These are phyloP conservation scores for Fomitopsis palustris DNA, from an alignment of 1,284 basidiomycete genomes.

Conservation along the genomic window DNA sequence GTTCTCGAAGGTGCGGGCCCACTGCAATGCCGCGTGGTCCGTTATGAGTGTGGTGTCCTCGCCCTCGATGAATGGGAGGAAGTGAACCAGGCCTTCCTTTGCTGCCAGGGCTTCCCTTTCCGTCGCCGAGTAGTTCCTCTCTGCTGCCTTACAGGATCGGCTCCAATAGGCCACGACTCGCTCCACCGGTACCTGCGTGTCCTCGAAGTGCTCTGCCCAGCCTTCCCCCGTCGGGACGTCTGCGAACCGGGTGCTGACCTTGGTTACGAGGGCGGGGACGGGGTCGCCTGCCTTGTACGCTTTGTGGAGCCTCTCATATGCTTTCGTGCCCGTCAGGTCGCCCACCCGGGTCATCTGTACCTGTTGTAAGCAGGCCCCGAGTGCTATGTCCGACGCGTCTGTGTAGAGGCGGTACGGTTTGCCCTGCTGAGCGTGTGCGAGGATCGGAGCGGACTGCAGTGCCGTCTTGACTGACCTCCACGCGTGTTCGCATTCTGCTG, in stretches of 20 bases:
- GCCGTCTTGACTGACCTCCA: conserved; percentile 14
- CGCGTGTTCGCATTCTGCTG: conserved; percentile 10
- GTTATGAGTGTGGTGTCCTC: conserved; percentile 23
- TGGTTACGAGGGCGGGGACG: conserved; percentile 17
- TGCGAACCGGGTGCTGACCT: conserved; percentile 14
- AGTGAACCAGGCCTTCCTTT: conserved; percentile 28
- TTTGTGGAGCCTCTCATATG: conserved; percentile 26
- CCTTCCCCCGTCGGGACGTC: conserved; percentile 7
- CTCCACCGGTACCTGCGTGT: conserved; percentile 26
- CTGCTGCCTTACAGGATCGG: conserved; percentile 22
- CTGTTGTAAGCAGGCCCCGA: conserved; percentile 29
- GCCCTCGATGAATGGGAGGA: conserved; percentile 29
- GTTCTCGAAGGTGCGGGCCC: conserved; percentile 29
- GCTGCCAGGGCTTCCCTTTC: conserved; percentile 28
- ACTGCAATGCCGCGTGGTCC: conserved; percentile 31
- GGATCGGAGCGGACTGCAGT: conserved; percentile 14
- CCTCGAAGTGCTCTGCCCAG: conserved; percentile 24
- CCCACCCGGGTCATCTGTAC: conserved; percentile 28
- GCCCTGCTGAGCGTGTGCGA: conserved; percentile 17
- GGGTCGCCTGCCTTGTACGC: conserved; percentile 12
- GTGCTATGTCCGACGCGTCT: conserved; percentile 27
- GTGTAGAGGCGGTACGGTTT: conserved; percentile 28
- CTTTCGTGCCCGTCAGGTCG: conserved; percentile 33
- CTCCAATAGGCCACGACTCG: conserved; percentile 31
- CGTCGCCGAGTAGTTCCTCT: conserved; percentile 24